Evolutionary conservation across 371 early-diverging fungal species (phyloP).

Genomic region (Mucor sp.): DNA sequence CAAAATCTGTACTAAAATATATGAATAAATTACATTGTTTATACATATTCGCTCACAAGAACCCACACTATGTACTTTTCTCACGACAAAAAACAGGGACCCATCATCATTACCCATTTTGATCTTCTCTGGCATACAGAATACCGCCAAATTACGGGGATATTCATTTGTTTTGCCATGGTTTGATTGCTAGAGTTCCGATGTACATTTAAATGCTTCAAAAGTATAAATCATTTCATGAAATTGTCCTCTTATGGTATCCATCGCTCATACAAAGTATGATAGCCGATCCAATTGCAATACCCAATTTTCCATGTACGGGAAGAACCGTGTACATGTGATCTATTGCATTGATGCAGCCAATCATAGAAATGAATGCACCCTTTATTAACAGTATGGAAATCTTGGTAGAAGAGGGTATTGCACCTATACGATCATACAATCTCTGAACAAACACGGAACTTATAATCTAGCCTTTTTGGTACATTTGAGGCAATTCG

Average conservation of each 20-base stretch:
- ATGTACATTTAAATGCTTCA: neutral
- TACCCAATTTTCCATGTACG: neutral
- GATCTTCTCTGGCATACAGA: neutral
- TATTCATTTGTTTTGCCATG: neutral
- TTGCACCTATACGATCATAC: neutral
- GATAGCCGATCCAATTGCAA: neutral
- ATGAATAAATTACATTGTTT: neutral
- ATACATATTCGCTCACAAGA: neutral
- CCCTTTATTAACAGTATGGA: neutral
- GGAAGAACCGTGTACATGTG: slow-evolving; percentile 22
- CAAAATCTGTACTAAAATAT: neutral
- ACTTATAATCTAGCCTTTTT: neutral
- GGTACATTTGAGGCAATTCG: neutral
- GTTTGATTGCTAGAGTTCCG: neutral
- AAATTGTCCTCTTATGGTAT: neutral
- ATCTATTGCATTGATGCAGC: neutral
- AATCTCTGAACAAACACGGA: neutral
- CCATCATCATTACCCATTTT: neutral
- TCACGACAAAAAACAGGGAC: slow-evolving; percentile 1
- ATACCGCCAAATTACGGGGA: neutral
- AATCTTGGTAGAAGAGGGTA: neutral
- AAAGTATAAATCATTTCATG: neutral
- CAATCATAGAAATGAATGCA: neutral
- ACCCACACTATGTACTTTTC: neutral
- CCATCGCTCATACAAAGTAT: neutral